Base-by-base conservation (phyloP, 805 yeast genomes). In the Barnettozyma pratensis region DNA sequence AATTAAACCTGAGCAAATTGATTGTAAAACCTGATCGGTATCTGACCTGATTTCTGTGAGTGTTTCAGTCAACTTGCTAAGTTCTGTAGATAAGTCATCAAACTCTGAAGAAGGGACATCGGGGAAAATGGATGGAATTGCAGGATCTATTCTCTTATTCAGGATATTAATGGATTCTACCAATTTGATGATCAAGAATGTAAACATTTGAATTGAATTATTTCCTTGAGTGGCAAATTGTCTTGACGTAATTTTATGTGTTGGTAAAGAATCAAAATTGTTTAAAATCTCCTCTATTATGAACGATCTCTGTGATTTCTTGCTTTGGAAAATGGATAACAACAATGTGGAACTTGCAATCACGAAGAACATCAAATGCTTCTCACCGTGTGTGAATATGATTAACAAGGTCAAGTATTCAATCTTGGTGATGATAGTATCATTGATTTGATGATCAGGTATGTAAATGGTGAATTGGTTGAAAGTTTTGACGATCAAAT, bases 201-300 rank as follows among this genome's bases (percentile, higher is more conserved):
- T 69, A 3, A 75, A 66, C 6, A 76, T 59, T 55, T 79, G 85
- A 9, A 84, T 73, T 37, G 61, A 68, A 3, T 65, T 58, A 1
- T 84, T 85, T 32, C 73, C 61, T 0, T 71, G 51, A 0, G 80
- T 47, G 39, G 70, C 67, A 39, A 64, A 68, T 41, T 73, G 77
- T 43, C 81, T 67, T 0, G 81, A 71, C 5, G 55, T 49, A 0
- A 62, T 39, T 54, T 77, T 81, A 30, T 70, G 69, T 0, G 67
- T 63, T 0, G 86, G 77, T 4, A 82, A 56, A 26, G 68, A 71
- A 42, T 76, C 79, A 46, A 81, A 65, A 47, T 75, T 76, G 2
- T 73, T 64, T 10, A 84, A 56, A 2, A 85, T 56, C 59, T 88
- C 94, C 46, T 76, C 76, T 7, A 87, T 56, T 5, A 88, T 72